Conservation (phyloP, 495 filamentous ascomycete species). For the Parathielavia hyrcaniae region DNA sequence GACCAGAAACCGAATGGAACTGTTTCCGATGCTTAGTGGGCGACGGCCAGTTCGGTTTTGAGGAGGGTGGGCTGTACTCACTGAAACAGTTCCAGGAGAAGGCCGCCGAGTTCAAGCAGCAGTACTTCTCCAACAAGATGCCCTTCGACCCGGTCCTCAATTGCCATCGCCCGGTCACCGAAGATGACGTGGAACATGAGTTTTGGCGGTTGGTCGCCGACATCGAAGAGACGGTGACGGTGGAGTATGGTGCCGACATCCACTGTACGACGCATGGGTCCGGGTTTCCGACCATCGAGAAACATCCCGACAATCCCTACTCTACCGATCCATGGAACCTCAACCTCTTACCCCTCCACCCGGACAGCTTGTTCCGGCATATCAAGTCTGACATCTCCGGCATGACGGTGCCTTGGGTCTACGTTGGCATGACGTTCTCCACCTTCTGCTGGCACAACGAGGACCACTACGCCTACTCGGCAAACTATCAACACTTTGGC, state of each 20-base stretch:
- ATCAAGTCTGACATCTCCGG: slow-evolving; percentile 99
- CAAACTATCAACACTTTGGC: slow-evolving; percentile 98
- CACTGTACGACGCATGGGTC: slow-evolving; percentile 98
- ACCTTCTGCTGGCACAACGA: slow-evolving; percentile 99
- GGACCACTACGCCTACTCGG: slow-evolving; percentile 95
- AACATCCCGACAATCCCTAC: slow-evolving; percentile 78
- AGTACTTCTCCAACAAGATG: slow-evolving; percentile 87
- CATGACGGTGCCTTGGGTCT: slow-evolving; percentile 99
- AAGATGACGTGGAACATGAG: slow-evolving; percentile 94
- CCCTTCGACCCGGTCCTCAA: slow-evolving; percentile 80
- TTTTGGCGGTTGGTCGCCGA: slow-evolving; percentile 95
- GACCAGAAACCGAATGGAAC: slow-evolving; percentile 89
- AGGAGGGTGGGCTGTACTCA: slow-evolving; percentile 94
- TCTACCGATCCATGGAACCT: slow-evolving; percentile 92
- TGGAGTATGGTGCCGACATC: slow-evolving; percentile 97
- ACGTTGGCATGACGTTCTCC: slow-evolving; percentile 99
- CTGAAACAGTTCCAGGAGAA: slow-evolving; percentile 95
- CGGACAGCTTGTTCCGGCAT: slow-evolving; percentile 88
- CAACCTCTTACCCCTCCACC: slow-evolving; percentile 84
- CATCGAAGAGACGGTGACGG: slow-evolving; percentile 89
- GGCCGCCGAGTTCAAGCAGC: slow-evolving; percentile 87
- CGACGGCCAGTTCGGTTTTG: slow-evolving; percentile 94
- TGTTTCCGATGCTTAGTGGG: slow-evolving; percentile 93
- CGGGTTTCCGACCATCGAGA: slow-evolving; percentile 93
- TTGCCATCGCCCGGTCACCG: slow-evolving; percentile 69